Percentiles rank a stretch among this genome's conserved stretches.
phyloP scores from a whole-genome alignment of 805 yeast species.

The Maudiozyma bulderi region DNA sequence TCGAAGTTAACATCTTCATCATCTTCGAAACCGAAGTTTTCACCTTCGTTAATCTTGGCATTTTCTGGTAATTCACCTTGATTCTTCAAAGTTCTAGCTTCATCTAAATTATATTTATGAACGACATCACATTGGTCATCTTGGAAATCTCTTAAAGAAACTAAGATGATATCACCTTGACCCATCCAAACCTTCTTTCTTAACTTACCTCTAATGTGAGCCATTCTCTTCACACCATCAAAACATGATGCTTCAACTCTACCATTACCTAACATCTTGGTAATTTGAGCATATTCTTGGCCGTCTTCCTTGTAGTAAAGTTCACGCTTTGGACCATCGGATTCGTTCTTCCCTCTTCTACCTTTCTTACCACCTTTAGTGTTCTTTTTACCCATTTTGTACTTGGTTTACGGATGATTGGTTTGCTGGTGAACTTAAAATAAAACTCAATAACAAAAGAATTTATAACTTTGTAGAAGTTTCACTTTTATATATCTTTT shows the following conservation, averaged over 20 bases:
- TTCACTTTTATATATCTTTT: not conserved
- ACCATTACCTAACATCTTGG: constrained; percentile 97
- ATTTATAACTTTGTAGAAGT: not conserved
- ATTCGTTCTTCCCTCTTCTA: constrained; percentile 96
- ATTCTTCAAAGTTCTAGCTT: constrained; percentile 90
- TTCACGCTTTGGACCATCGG: constrained; percentile 88
- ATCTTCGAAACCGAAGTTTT: constrained; percentile 90
- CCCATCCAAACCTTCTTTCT: constrained; percentile 99
- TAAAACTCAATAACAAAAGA: not conserved
- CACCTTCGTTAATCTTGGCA: constrained; percentile 96
- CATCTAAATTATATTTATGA: constrained; percentile 93
- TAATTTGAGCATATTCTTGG: constrained; percentile 96
- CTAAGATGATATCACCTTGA: constrained; percentile 94
- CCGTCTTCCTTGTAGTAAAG: constrained; percentile 87
- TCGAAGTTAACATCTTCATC: constrained; percentile 97
- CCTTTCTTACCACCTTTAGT: constrained; percentile 77
- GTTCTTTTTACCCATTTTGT: constrained; percentile 31
- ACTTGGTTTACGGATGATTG: not conserved
- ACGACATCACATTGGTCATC: constrained; percentile 97
- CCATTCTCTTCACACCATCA: constrained; percentile 89
- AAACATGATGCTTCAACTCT: constrained; percentile 92
- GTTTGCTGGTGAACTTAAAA: not conserved
- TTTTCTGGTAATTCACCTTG: constrained; percentile 96
- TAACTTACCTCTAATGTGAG: constrained; percentile 96
- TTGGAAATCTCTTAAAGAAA: constrained; percentile 95